Evolutionary conservation across 768 basidiomycete species (phyloP).

Genomic region (Hypholoma sublateritium): DNA sequence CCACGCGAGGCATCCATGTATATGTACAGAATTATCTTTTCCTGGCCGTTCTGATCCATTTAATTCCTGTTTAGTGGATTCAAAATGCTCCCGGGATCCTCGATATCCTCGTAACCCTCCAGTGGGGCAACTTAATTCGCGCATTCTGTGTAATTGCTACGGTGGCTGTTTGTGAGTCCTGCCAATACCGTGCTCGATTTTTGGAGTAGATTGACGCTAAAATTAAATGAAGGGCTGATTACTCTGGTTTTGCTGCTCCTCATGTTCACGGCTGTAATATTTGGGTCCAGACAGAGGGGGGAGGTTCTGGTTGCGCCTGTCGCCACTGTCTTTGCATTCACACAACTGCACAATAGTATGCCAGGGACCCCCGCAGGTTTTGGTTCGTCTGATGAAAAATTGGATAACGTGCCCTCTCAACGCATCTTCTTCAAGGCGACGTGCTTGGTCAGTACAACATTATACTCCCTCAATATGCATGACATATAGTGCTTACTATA

Average conservation of each 20-base stretch:
- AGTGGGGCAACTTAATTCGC: slow-evolving; percentile 19
- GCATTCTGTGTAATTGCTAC: slow-evolving; percentile 23
- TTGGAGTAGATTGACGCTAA: too few species aligned
- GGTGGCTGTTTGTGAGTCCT: slow-evolving; percentile 18
- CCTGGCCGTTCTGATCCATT: not conserved
- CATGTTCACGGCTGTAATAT: slow-evolving; percentile 26
- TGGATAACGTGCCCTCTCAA: not conserved
- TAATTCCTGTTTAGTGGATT: slow-evolving; percentile 16
- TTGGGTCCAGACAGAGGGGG: slow-evolving; percentile 23
- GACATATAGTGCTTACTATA: too few species aligned
- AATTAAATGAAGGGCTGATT: slow-evolving; percentile 18
- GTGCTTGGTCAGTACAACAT: not conserved
- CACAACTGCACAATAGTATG: slow-evolving; percentile 22
- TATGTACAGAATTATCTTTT: slow-evolving; percentile 3
- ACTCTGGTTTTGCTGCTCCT: slow-evolving; percentile 24
- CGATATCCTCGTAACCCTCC: slow-evolving; percentile 19
- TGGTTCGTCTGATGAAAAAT: slow-evolving; percentile 10
- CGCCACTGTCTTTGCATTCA: slow-evolving; percentile 27
- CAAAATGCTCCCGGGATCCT: slow-evolving; percentile 20
- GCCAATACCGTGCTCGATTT: not conserved
- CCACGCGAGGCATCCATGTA: slow-evolving; percentile 23
- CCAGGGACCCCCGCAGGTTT: slow-evolving; percentile 22
- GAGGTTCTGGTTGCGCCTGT: slow-evolving; percentile 27
- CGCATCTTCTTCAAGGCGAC: not conserved
- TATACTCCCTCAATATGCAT: not conserved